Percentiles rank a stretch among this genome's conserved stretches.
phyloP scores from a whole-genome alignment of 257 asterid genomes.

The Verbascum thapsus region DNA sequence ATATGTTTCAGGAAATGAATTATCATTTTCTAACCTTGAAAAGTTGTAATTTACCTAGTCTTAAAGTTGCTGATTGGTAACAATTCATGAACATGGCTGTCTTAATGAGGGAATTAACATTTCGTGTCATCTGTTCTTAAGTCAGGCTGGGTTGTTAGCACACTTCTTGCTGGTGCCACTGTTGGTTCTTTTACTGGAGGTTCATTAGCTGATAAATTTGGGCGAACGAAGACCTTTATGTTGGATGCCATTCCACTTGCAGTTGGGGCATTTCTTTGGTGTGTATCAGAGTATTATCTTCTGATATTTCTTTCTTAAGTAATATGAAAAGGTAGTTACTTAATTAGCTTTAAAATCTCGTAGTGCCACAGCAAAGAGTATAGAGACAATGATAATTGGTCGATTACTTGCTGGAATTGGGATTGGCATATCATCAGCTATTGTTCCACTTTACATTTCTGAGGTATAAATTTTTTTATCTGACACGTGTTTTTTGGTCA shows the following conservation, averaged over 20 bases:
- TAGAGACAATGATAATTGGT: conserved; percentile 84
- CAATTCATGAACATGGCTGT: not conserved
- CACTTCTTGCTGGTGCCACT: conserved; percentile 96
- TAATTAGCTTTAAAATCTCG: conserved; percentile 29
- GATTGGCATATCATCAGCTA: conserved; percentile 92
- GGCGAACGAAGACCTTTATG: conserved; percentile 83
- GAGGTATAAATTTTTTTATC: conserved; percentile 56
- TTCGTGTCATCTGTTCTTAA: conserved; percentile 21
- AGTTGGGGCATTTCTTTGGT: conserved; percentile 91
- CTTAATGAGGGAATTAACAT: conserved; percentile 24
- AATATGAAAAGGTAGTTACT: conserved; percentile 5
- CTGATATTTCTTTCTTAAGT: conserved; percentile 22
- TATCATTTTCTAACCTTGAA: not conserved
- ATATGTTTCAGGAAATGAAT: conserved; percentile 4
- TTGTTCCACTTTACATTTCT: conserved; percentile 97
- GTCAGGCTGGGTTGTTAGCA: conserved; percentile 93
- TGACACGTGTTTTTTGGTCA: not conserved
- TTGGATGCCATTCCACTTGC: conserved; percentile 91
- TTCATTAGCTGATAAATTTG: conserved; percentile 89
- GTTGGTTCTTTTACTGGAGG: conserved; percentile 98
- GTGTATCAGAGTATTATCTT: conserved; percentile 25
- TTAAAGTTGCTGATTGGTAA: not conserved
- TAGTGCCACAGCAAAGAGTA: conserved; percentile 79
- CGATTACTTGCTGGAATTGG: conserved; percentile 90
- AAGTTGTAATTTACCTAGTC: conserved; percentile 1